Percentiles rank a stretch among this genome's conserved stretches.
phyloP scores from a whole-genome alignment of 2,329 filamentous ascomycete genomes.

The Neonectria neomacrospora region DNA sequence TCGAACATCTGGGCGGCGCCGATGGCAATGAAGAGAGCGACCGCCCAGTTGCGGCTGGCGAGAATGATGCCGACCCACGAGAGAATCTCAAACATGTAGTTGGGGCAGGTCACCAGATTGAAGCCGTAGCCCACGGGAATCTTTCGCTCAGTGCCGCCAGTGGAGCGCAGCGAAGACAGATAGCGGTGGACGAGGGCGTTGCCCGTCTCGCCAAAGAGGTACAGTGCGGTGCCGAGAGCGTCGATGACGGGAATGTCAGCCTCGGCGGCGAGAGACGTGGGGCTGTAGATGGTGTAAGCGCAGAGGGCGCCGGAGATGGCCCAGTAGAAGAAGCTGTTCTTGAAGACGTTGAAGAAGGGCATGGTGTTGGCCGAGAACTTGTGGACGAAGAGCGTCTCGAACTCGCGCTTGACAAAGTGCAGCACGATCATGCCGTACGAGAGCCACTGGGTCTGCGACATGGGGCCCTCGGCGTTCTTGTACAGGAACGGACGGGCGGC shows the following conservation, averaged over 20 bases:
- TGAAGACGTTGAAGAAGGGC: constrained; percentile 90
- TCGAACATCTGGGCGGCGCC: constrained; percentile 82
- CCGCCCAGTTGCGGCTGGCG: constrained; percentile 81
- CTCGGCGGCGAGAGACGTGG: constrained; percentile 73
- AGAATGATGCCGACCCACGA: constrained; percentile 87
- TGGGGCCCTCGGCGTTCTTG: constrained; percentile 55
- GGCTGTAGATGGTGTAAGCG: constrained; percentile 86
- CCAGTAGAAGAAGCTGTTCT: constrained; percentile 98
- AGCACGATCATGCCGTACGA: constrained; percentile 77
- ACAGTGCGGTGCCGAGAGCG: constrained; percentile 77
- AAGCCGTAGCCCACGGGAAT: constrained; percentile 91
- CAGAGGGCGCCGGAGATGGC: constrained; percentile 80
- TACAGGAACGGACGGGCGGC: constrained; percentile 75
- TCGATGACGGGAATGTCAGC: constrained; percentile 63
- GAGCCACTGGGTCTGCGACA: constrained; percentile 77
- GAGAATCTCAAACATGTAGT: constrained; percentile 93
- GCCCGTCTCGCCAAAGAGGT: constrained; percentile 78
- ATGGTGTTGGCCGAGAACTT: constrained; percentile 96
- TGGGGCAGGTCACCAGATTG: constrained; percentile 89
- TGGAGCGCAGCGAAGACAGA: constrained; percentile 79
- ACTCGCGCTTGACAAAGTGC: constrained; percentile 95
- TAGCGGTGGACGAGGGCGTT: constrained; percentile 86
- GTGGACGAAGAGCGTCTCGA: constrained; percentile 94
- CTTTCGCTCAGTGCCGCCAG: constrained; percentile 85
- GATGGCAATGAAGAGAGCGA: constrained; percentile 78